These are phyloP conservation scores for Aspergillus fischeri DNA, from an alignment of 2,329 filamentous ascomycete genomes.

Conservation along the genomic window DNA sequence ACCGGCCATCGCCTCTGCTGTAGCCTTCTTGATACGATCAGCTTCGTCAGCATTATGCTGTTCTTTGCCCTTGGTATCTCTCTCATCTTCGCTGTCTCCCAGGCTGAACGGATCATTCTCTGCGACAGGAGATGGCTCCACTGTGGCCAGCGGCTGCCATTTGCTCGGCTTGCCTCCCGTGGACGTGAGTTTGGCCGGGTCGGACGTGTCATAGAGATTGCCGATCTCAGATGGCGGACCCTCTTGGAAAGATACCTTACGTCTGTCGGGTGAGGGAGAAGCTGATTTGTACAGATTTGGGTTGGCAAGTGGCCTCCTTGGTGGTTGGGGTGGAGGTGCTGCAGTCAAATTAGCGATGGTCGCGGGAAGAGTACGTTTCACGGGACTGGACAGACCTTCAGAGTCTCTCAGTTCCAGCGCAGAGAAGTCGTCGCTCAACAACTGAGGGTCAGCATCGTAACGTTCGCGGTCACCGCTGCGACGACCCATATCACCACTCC, in stretches of 20 bases:
- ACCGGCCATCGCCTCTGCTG: slow-evolving; percentile 46
- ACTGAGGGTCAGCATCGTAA: slow-evolving; percentile 90
- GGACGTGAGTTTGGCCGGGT: slow-evolving; percentile 50
- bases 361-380: not conserved
- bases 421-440: slow-evolving; percentile 85
- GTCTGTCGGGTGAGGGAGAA: slow-evolving; percentile 50
- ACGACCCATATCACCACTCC: slow-evolving; percentile 59
- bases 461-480: slow-evolving; percentile 83
- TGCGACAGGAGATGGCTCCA: slow-evolving; percentile 77
- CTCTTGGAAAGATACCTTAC: slow-evolving; percentile 56
- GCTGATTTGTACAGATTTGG: slow-evolving; percentile 75
- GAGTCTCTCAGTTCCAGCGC: slow-evolving; percentile 60
- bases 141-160: slow-evolving; percentile 88
- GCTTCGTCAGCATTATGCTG: slow-evolving; percentile 47
- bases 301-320: slow-evolving; percentile 64
- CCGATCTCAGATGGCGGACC: slow-evolving; percentile 75
- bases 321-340: slow-evolving; percentile 53
- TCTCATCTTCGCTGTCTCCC: slow-evolving; percentile 92
- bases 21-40: slow-evolving; percentile 63
- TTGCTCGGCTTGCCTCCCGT: slow-evolving; percentile 73
- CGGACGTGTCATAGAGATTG: slow-evolving; percentile 63
- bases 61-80: slow-evolving; percentile 67
- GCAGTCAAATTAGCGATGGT: slow-evolving; percentile 3
- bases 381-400: slow-evolving; percentile 44
- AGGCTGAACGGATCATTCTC: slow-evolving; percentile 97